These are phyloP conservation scores for Phycomyces nitens DNA, from an alignment of 192 early-diverging fungal genomes.

Conservation along the genomic window DNA sequence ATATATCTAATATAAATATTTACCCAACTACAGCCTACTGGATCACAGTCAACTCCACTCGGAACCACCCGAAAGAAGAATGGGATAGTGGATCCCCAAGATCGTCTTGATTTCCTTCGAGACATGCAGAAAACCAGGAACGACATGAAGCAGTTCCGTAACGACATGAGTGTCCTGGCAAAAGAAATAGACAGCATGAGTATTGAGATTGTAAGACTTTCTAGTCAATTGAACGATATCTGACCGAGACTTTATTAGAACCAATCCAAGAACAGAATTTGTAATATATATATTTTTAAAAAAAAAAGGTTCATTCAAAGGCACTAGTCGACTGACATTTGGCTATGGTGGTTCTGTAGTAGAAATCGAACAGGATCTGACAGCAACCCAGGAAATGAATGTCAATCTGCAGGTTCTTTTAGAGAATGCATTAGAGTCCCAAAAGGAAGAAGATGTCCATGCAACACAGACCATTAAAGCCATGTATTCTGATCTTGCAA, in stretches of 20 bases:
- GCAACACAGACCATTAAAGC: slow-evolving; percentile 28
- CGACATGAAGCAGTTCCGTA: slow-evolving; percentile 15
- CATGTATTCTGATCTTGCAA: slow-evolving; percentile 23
- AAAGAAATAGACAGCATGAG: slow-evolving; percentile 28
- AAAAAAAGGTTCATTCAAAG: not conserved
- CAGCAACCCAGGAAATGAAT: slow-evolving; percentile 33
- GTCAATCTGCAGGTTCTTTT: slow-evolving; percentile 35
- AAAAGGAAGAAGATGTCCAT: slow-evolving; percentile 30
- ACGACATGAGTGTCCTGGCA: slow-evolving; percentile 25
- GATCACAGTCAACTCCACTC: slow-evolving; percentile 12
- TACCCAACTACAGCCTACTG: not conserved
- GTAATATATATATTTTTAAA: slow-evolving; percentile 4
- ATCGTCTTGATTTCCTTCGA: slow-evolving; percentile 20
- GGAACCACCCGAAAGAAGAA: not conserved
- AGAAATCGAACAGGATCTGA: slow-evolving; percentile 29
- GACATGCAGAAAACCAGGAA: slow-evolving; percentile 29
- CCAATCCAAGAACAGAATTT: slow-evolving; percentile 17
- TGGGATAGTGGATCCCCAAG: not conserved
- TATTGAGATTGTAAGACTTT: slow-evolving; percentile 19
- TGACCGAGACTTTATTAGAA: slow-evolving; percentile 5
- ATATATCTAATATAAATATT: not conserved
- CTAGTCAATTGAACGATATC: not conserved
- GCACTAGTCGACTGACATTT: not conserved
- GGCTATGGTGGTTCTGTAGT: not conserved
- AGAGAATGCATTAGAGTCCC: slow-evolving; percentile 26